A percentile compares a stretch with the other conserved stretches of the same genome.
phyloP scores from a whole-genome alignment of 176 grass and related monocot species.

The Eragrostis curvula region DNA sequence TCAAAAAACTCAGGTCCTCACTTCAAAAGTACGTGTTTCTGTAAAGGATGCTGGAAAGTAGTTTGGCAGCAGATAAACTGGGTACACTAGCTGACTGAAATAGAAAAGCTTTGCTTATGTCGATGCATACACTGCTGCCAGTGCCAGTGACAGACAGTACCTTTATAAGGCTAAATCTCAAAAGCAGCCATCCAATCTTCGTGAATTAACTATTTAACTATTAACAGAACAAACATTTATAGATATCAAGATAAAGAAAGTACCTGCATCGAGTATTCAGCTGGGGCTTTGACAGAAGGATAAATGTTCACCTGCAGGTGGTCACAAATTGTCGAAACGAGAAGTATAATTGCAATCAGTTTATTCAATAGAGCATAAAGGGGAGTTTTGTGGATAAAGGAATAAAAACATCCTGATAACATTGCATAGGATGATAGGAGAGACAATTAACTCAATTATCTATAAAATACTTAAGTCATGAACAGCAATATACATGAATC shows the following conservation, averaged over 20 bases:
- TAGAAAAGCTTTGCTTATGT: background rate
- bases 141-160: background rate
- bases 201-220: slow-evolving; percentile 16
- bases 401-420: background rate
- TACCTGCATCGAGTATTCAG: slow-evolving; percentile 82
- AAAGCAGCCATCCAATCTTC: background rate
- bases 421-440: too few species aligned
- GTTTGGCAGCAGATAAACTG: background rate
- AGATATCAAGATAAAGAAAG: background rate
- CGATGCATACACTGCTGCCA: background rate
- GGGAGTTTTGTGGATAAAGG: background rate
- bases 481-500: background rate
- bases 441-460: background rate
- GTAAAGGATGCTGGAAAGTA: slow-evolving; percentile 4
- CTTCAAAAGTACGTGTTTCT: background rate
- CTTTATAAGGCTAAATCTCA: slow-evolving; percentile 11
- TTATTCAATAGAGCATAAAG: slow-evolving; percentile 27
- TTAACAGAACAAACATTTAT: slow-evolving; percentile 19
- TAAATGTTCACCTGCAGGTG: slow-evolving; percentile 71
- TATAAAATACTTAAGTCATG: background rate
- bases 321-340: background rate
- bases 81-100: background rate
- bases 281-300: slow-evolving; percentile 73
- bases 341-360: background rate
- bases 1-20: too few species aligned